phyloP scores from a whole-genome alignment of 2,329 filamentous ascomycete species.

The Colletotrichum tabaci region DNA sequence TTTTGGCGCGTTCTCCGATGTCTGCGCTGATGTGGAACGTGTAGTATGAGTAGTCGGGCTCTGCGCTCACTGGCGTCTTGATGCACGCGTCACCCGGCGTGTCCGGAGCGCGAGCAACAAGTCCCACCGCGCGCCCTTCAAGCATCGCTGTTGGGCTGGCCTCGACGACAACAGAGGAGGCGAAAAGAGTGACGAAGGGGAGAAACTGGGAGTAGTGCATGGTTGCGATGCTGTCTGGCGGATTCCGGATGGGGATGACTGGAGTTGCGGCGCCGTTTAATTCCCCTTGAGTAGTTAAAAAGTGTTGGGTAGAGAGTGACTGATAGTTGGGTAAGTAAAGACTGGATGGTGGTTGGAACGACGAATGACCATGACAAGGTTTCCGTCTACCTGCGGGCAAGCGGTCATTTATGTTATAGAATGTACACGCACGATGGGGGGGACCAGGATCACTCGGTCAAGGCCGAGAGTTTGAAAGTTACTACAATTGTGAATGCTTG shows the following conservation, averaged over 20 bases:
- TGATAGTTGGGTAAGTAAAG: background rate
- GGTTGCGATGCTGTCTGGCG: background rate
- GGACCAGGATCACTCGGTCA: background rate
- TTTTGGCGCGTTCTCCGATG: background rate
- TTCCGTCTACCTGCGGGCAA: background rate
- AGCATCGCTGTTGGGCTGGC: constrained; percentile 2
- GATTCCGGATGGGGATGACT: background rate
- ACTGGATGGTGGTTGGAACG: no score
- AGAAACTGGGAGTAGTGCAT: constrained; percentile 13
- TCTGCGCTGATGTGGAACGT: constrained; percentile 9
- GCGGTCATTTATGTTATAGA: background rate
- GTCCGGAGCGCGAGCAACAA: background rate
- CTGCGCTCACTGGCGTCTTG: background rate
- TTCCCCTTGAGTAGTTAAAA: background rate
- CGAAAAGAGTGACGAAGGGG: background rate
- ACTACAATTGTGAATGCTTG: background rate
- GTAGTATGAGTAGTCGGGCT: constrained; percentile 20
- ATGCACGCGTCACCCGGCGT: background rate
- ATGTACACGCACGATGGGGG: background rate
- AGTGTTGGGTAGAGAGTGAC: background rate
- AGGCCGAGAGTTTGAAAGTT: background rate
- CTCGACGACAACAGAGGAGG: background rate
- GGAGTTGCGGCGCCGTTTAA: no score
- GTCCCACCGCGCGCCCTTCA: background rate
- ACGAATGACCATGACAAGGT: background rate